These are phyloP conservation scores for Letharia columbiana DNA, from an alignment of 495 filamentous ascomycete genomes.

Conservation along the genomic window DNA sequence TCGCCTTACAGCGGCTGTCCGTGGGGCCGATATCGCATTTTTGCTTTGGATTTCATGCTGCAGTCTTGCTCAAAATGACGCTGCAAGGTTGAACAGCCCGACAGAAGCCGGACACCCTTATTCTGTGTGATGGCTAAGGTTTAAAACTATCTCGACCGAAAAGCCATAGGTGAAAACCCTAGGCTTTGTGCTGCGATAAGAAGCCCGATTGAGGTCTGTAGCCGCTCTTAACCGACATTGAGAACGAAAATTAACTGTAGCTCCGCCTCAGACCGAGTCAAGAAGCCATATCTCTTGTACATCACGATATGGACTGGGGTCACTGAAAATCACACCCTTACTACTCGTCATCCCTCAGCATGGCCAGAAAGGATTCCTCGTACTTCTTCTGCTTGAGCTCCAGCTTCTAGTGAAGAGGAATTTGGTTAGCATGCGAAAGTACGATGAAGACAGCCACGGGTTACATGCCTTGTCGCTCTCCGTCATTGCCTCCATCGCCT, in stretches of 20 bases:
- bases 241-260: not conserved
- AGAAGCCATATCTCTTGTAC: not conserved
- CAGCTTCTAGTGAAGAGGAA: constrained; percentile 11
- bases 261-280: not conserved
- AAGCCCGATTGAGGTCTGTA: not conserved
- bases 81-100: not conserved
- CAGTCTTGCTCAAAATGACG: not conserved
- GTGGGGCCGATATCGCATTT: not conserved
- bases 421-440: not conserved
- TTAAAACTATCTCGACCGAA: too few species aligned
- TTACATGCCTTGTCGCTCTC: constrained; percentile 22
- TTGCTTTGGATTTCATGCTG: not conserved
- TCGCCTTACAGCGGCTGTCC: not conserved
- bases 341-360: constrained; percentile 20
- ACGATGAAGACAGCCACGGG: not conserved
- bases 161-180: too few species aligned
- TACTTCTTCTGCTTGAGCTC: constrained; percentile 15
- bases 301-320: not conserved
- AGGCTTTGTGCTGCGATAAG: not conserved
- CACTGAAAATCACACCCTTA: not conserved
- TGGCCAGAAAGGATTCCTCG: constrained; percentile 8
- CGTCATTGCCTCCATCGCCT: constrained; percentile 15
- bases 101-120: not conserved
- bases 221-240: not conserved
- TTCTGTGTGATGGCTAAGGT: not conserved